Conservation (phyloP, 2,329 filamentous ascomycete species). For the Sclerotinia trifoliorum region DNA sequence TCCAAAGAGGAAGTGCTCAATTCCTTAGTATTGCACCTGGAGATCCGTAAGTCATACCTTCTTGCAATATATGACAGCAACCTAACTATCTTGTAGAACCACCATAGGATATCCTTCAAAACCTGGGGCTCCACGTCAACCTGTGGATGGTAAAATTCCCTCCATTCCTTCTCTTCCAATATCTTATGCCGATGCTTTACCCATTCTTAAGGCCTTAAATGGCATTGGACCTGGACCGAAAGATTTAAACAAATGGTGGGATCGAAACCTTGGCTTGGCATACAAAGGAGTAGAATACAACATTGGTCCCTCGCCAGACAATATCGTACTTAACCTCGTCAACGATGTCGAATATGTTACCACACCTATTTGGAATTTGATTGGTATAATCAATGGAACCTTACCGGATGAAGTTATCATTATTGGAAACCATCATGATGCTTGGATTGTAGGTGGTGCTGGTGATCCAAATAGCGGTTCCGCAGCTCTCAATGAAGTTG, state of each 20-base stretch:
- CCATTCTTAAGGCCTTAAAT: slow-evolving; percentile 86
- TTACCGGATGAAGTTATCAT: slow-evolving; percentile 85
- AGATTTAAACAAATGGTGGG: slow-evolving; percentile 66
- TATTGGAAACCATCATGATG: slow-evolving; percentile 88
- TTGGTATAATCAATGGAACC: slow-evolving; percentile 87
- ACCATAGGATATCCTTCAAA: slow-evolving; percentile 93
- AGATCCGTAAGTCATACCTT: slow-evolving; percentile 64
- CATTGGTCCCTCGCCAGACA: slow-evolving; percentile 65
- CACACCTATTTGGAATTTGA: slow-evolving; percentile 85
- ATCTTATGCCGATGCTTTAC: slow-evolving; percentile 82
- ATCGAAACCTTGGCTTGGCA: slow-evolving; percentile 61
- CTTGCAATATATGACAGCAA: background rate
- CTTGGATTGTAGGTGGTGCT: slow-evolving; percentile 84
- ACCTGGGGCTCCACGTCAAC: slow-evolving; percentile 75
- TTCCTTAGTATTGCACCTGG: slow-evolving; percentile 70
- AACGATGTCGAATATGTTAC: slow-evolving; percentile 82
- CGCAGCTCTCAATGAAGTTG: slow-evolving; percentile 74
- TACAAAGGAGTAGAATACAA: slow-evolving; percentile 69
- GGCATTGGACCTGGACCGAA: slow-evolving; percentile 77
- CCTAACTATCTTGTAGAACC: slow-evolving; percentile 64
- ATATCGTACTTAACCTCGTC: slow-evolving; percentile 67
- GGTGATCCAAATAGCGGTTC: slow-evolving; percentile 82
- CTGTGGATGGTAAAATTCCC: slow-evolving; percentile 69
- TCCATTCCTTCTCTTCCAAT: slow-evolving; percentile 89
- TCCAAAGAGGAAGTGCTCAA: slow-evolving; percentile 84